phyloP scores from a whole-genome alignment of 2,329 filamentous ascomycete genomes.

The Parascedosporium putredinis region DNA sequence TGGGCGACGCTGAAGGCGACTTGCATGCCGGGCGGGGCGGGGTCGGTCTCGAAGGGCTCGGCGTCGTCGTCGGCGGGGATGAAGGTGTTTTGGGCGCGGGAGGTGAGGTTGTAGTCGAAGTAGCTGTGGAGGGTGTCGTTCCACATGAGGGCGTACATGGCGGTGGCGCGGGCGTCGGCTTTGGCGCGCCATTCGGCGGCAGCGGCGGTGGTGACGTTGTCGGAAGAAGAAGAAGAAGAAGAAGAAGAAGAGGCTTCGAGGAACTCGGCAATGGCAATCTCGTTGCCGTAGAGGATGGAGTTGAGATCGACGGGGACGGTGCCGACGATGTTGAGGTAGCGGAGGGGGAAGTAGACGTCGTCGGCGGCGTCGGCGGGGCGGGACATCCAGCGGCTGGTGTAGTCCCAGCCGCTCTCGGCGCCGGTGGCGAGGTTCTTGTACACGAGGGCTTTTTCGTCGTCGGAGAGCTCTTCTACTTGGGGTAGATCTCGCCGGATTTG shows the following conservation, averaged over 20 bases:
- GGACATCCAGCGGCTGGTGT: constrained; percentile 46
- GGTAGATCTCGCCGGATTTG: constrained; percentile 46
- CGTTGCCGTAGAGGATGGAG: constrained; percentile 57
- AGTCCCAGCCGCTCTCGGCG: constrained; percentile 59
- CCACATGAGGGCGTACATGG: constrained; percentile 56
- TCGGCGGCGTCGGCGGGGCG: constrained; percentile 46
- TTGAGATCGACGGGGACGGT: constrained; percentile 57
- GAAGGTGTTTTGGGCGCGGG: constrained; percentile 43
- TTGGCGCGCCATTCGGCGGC: constrained; percentile 37
- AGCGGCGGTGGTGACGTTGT: constrained; percentile 38
- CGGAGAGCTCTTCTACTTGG: constrained; percentile 38
- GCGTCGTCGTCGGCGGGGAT: constrained; percentile 36
- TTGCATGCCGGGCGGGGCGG: constrained; percentile 44
- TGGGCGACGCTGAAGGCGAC: constrained; percentile 48
- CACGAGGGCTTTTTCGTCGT: constrained; percentile 37
- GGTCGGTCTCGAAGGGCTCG: constrained; percentile 17
- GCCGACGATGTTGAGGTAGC: constrained; percentile 48
- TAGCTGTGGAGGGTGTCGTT: constrained; percentile 51
- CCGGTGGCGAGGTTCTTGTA: constrained; percentile 55
- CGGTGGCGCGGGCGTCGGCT: constrained; percentile 44
- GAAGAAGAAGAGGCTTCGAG: too few relatives aligned
- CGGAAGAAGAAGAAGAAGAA: too few relatives aligned
- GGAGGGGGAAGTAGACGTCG: constrained; percentile 55
- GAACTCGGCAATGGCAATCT: constrained; percentile 47
- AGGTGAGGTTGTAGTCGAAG: constrained; percentile 60